Evolutionary conservation across 208 protist species (phyloP).

Genomic region (Leishmania gerbilli): DNA sequence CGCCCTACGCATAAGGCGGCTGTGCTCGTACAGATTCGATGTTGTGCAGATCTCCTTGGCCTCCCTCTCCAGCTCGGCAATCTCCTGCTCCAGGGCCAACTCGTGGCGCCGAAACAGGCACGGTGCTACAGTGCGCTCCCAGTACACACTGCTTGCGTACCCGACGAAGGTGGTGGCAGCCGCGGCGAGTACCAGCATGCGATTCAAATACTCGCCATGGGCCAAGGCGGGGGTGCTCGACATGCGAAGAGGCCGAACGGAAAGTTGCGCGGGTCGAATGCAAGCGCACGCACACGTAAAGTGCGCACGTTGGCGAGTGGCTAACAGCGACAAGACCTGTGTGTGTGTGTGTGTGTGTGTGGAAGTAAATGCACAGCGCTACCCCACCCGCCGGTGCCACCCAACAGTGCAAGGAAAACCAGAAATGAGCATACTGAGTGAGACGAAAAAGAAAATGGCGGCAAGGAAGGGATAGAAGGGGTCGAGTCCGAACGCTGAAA

Average conservation of each 20-base stretch:
- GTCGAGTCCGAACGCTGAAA: not conserved
- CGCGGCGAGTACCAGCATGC: conserved; percentile 10
- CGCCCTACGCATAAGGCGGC: conserved; percentile 34
- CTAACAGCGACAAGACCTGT: not conserved
- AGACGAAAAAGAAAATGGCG: not conserved
- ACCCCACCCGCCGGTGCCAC: not conserved
- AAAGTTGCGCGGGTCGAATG: not conserved
- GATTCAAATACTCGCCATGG: conserved; percentile 23
- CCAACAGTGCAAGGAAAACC: not conserved
- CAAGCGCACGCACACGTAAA: not conserved
- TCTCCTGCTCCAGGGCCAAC: conserved; percentile 34
- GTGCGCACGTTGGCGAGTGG: not conserved
- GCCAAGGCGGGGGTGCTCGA: conserved; percentile 5
- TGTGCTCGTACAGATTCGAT: conserved; percentile 42
- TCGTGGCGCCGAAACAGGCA: conserved; percentile 50
- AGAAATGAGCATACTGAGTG: not conserved
- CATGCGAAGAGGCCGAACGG: not conserved
- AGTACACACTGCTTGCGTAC: conserved; percentile 40
- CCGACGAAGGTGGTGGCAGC: conserved; percentile 30
- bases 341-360: not conserved
- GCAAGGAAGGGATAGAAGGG: not conserved
- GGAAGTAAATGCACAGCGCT: not conserved
- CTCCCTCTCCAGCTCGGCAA: conserved; percentile 40
- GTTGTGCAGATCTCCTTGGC: conserved; percentile 33
- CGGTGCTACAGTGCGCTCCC: conserved; percentile 39